phyloP scores from a whole-genome alignment of 1,139 yeast genomes.

The Geotrichum aggregatum region DNA sequence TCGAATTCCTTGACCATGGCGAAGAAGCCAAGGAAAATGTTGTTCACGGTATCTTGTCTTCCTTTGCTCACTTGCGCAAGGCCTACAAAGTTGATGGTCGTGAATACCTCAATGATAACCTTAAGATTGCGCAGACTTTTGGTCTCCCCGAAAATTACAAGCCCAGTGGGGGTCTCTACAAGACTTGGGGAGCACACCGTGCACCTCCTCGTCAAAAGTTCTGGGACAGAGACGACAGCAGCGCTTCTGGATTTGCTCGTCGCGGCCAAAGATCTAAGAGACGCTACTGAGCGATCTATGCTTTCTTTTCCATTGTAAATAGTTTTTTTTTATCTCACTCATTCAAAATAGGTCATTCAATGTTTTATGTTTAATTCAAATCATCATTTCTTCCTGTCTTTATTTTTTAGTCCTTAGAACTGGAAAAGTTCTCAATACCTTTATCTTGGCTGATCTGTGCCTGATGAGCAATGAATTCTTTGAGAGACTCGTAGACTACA shows the following conservation, averaged over 20 bases:
- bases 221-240: conserved; percentile 17
- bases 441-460: conserved; percentile 3
- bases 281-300: conserved; percentile 1
- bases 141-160: conserved; percentile 10
- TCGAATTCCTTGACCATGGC: conserved; percentile 16
- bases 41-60: conserved; percentile 16
- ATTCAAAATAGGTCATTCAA: conserved; percentile 2
- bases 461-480: conserved; percentile 16
- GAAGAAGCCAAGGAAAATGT: conserved; percentile 18
- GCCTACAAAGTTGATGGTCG: conserved; percentile 21
- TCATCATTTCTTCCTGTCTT: background rate
- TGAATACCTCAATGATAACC: conserved; percentile 16
- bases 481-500: conserved; percentile 26
- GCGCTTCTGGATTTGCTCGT: conserved; percentile 19
- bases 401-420: background rate
- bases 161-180: conserved; percentile 9
- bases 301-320: conserved; percentile 2
- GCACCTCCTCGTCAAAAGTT: conserved; percentile 16
- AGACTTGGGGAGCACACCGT: conserved; percentile 17
- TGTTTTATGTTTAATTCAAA: background rate
- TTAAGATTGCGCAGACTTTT: conserved; percentile 10
- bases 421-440: background rate
- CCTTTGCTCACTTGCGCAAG: conserved; percentile 19
- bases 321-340: conserved; percentile 4
- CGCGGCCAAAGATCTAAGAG: conserved; percentile 12